A percentile compares a stretch with the other conserved stretches of the same genome.
Conservation (phyloP, 768 basidiomycete species). For the Mycena venus region DNA sequence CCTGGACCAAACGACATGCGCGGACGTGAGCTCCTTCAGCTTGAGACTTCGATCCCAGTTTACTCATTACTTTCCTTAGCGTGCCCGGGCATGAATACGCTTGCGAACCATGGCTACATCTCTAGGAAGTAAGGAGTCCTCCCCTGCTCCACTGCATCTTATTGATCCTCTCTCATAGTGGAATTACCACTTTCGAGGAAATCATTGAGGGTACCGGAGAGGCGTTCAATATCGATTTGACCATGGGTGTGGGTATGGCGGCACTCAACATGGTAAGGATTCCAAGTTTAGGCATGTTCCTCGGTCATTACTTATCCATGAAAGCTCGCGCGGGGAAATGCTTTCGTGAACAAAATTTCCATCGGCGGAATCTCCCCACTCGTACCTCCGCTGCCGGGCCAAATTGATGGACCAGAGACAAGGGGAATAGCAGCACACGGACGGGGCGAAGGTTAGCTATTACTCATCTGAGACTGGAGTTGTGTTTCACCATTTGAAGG, state of each 20-base stretch:
- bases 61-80: neutral
- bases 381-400: no score
- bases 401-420: neutral
- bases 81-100: conserved; percentile 9
- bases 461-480: neutral
- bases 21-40: neutral
- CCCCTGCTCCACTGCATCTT: no score
- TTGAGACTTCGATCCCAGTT: neutral
- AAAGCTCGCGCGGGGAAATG: neutral
- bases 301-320: no score
- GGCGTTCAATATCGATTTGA: neutral
- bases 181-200: no score
- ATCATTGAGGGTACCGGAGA: neutral
- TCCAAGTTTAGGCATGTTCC: neutral
- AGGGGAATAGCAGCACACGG: conserved; percentile 3
- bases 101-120: no score
- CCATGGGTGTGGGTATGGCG: neutral
- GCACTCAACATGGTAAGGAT: neutral
- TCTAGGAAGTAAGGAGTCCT: no score
- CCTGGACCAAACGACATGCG: no score
- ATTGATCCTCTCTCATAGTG: neutral
- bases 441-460: neutral
- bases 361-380: neutral
- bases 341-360: no score
- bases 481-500: neutral